Conservation (phyloP, 257 asterid species). For the Gentiana dahurica region DNA sequence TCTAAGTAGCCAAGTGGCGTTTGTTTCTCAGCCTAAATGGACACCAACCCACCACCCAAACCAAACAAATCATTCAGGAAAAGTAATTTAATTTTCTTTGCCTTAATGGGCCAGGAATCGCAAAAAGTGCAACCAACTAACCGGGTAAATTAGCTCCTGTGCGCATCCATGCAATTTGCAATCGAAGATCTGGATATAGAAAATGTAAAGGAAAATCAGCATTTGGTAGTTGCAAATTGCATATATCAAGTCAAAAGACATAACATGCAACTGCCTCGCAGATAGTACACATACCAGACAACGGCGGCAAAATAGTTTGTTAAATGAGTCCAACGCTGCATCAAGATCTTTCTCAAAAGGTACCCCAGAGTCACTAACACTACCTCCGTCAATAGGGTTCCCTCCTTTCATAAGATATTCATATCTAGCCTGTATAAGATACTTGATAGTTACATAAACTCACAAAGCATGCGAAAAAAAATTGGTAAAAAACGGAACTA, state of each 20-base stretch:
- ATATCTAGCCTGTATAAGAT: constrained; percentile 90
- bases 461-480: constrained; percentile 24
- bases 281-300: constrained; percentile 54
- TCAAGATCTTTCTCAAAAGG: constrained; percentile 80
- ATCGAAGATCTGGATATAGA: constrained; percentile 67
- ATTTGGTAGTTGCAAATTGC: constrained; percentile 2
- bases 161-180: constrained; percentile 95
- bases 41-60: background rate
- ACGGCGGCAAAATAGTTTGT: constrained; percentile 89
- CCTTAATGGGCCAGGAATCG: constrained; percentile 4
- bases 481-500: constrained; percentile 56
- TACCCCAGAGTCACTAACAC: constrained; percentile 39
- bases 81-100: constrained; percentile 7
- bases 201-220: constrained; percentile 1
- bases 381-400: constrained; percentile 25
- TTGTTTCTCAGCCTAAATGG: constrained; percentile 48
- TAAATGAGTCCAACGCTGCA: constrained; percentile 88
- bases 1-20: constrained; percentile 38
- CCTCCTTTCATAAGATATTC: constrained; percentile 50
- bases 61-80: background rate
- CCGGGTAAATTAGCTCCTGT: constrained; percentile 76
- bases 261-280: background rate
- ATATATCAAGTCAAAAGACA: too few relatives aligned
- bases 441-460: constrained; percentile 51
- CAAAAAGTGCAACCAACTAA: constrained; percentile 30